Conservation (phyloP, 2,329 filamentous ascomycete genomes). For the Cladorrhinum sp. region DNA sequence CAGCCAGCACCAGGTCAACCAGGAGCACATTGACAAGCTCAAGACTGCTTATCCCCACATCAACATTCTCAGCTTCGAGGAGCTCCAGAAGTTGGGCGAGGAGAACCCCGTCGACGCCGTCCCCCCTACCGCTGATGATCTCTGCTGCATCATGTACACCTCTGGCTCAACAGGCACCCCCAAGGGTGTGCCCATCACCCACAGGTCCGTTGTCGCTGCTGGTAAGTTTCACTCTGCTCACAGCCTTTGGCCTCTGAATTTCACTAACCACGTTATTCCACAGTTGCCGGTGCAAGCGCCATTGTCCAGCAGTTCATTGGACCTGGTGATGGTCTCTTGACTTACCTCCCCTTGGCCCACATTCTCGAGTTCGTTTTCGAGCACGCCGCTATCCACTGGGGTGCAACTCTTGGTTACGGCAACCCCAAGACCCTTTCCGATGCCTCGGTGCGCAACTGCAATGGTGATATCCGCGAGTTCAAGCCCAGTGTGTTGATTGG, state of each 20-base stretch:
- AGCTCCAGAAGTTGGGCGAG: constrained; percentile 50
- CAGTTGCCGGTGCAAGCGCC: constrained; percentile 71
- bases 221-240: constrained; percentile 46
- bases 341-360: constrained; percentile 82
- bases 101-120: constrained; percentile 66
- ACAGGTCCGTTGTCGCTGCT: constrained; percentile 71
- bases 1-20: constrained; percentile 50
- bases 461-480: constrained; percentile 83
- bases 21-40: constrained; percentile 48
- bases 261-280: constrained; percentile 8
- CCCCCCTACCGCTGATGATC: constrained; percentile 67
- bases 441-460: constrained; percentile 76
- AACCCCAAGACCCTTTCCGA: constrained; percentile 84
- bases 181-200: constrained; percentile 76
- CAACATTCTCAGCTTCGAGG: constrained; percentile 49
- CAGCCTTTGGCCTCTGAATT: neutral
- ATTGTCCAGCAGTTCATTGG: constrained; percentile 76
- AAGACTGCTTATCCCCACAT: constrained; percentile 47
- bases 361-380: constrained; percentile 92
- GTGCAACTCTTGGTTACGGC: constrained; percentile 84
- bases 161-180: constrained; percentile 79
- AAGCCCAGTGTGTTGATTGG: constrained; percentile 79
- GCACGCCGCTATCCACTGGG: constrained; percentile 80
- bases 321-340: constrained; percentile 73
- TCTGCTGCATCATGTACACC: constrained; percentile 72